Percentiles rank a stretch among this genome's conserved stretches.
Evolutionary conservation across 306 rosid genomes (phyloP).

Genomic region (Prunus mume): DNA sequence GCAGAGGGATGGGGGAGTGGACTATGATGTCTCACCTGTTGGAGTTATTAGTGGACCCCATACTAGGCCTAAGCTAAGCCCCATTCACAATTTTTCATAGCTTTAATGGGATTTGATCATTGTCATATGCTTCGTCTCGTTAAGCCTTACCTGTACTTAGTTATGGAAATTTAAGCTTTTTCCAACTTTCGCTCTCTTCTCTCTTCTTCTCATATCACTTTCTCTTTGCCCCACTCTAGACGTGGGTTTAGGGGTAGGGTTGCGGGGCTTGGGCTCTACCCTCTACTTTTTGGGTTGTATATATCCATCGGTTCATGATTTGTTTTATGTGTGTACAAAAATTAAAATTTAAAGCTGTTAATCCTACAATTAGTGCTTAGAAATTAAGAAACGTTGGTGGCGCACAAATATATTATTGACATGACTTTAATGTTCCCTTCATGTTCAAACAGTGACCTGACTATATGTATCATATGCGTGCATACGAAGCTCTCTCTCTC

Average conservation of each 20-base stretch:
- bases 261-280: conserved; percentile 4
- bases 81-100: background rate
- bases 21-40: conserved; percentile 33
- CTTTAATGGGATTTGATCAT: background rate
- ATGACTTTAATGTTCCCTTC: background rate
- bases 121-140: conserved; percentile 1
- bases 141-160: conserved; percentile 2
- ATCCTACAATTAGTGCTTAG: background rate
- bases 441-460: background rate
- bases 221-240: conserved; percentile 5
- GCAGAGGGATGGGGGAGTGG: conserved; percentile 12
- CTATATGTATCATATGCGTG: background rate
- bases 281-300: background rate
- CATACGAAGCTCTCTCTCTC: background rate
- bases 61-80: background rate
- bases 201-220: background rate
- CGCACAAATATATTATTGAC: background rate
- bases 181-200: background rate
- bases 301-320: background rate
- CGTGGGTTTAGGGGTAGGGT: conserved; percentile 13
- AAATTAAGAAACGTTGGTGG: background rate
- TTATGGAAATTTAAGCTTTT: background rate
- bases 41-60: conserved; percentile 27
- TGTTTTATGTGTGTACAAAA: background rate
- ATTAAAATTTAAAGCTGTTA: background rate